Base-by-base conservation (phyloP, 2,329 filamentous ascomycete genomes). In the Penicillium sp. region DNA sequence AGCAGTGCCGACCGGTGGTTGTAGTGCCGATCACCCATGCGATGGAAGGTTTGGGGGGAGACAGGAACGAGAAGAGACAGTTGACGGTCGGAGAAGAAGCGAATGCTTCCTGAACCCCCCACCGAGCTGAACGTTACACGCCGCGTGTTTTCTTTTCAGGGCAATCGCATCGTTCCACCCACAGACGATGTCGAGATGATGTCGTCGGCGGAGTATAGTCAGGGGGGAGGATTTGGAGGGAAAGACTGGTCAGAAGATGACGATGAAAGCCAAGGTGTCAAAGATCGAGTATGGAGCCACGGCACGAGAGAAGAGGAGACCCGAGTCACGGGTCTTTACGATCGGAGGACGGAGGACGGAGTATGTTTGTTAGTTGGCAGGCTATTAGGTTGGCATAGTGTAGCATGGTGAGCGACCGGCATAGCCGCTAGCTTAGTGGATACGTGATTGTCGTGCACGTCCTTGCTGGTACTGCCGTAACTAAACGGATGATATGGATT, bases 351-450 rank as follows among this genome's bases (percentile, higher is more conserved):
- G 43, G 42, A 28, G 42, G 42, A 43, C 61, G 60, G 57, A 60
- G 57, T 15, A 59, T 60, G 52, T 62, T 31, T 60, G 52, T 62
- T 31, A 6, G 42, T n/a, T 41, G 15, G 42, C 42, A 31, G 28
- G 28, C 28, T 31, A 31, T 4, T 20, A 45, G 25, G 41, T 15
- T 43, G 20, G 20, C 22, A 28, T 28, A 25, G 15, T 45, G 28
- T 54, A 55, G 48, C 28, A 48, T 34, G 28, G 11, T 48, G 28
- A 31, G 28, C 20, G 64, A 57, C 64, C 65, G 63, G 53, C 61
- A 66, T 61, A 63, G 60, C 66, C 63, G 65, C 61, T 59, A 63
- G 54, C 51, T 57, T 20, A 43, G 65, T 68, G 66, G 65, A 60
- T 49, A 62, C 60, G 49, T 50, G 47, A 47, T 55, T 54, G 58